These are phyloP conservation scores for Penicillium thymicola DNA, from an alignment of 2,329 filamentous ascomycete species.

Conservation along the genomic window DNA sequence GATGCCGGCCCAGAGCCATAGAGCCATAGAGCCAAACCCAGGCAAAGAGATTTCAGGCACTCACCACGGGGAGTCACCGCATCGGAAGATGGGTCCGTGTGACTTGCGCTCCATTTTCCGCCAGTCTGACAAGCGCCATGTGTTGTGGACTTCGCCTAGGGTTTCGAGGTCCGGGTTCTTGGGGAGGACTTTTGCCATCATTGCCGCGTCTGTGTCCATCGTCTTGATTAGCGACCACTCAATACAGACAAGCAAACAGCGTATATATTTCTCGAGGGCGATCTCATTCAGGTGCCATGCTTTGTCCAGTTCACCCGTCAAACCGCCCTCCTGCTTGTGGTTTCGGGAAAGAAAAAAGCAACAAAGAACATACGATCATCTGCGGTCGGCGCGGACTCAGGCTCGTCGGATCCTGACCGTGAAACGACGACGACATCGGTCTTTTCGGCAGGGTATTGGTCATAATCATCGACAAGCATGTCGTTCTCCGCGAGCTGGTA, in stretches of 20 bases:
- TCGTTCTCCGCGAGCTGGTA: conserved; percentile 56
- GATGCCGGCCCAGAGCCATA: neutral
- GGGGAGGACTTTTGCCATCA: conserved; percentile 75
- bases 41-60: conserved; percentile 29
- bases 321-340: neutral
- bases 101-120: conserved; percentile 71
- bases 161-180: conserved; percentile 76
- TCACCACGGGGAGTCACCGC: conserved; percentile 82
- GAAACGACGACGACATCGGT: conserved; percentile 61
- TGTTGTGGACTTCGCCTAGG: conserved; percentile 70
- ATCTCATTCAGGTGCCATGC: neutral
- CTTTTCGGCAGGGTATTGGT: conserved; percentile 60
- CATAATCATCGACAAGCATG: conserved; percentile 59
- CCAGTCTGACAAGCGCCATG: conserved; percentile 89
- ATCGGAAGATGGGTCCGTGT: conserved; percentile 83
- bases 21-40: neutral
- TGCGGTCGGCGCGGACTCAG: conserved; percentile 55
- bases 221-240: conserved; percentile 2
- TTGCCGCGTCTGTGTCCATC: conserved; percentile 65
- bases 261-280: neutral
- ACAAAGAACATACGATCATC: conserved; percentile 52
- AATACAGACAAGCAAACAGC: neutral
- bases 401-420: conserved; percentile 57
- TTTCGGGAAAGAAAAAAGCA: conserved; percentile 6
- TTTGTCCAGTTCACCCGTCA: neutral